phyloP scores from a whole-genome alignment of 2,329 filamentous ascomycete species.

The Fusarium siculi region DNA sequence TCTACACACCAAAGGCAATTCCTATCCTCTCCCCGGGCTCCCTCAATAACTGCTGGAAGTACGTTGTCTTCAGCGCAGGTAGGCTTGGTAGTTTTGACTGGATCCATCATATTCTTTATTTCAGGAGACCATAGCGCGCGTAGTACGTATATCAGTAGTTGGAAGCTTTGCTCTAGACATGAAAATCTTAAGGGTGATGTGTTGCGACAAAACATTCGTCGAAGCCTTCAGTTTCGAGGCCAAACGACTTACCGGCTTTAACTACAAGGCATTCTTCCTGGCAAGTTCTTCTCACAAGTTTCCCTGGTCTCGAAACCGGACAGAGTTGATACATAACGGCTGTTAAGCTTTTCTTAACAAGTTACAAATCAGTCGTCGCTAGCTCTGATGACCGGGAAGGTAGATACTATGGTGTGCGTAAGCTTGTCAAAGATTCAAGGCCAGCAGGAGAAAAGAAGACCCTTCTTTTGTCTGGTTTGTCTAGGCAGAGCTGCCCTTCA shows the following conservation, averaged over 20 bases:
- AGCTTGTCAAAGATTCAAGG: background rate
- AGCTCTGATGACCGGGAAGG: background rate
- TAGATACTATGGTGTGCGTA: background rate
- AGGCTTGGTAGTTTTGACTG: slow-evolving; percentile 60
- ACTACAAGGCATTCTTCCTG: slow-evolving; percentile 4
- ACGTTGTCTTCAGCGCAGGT: slow-evolving; percentile 62
- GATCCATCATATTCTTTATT: slow-evolving; percentile 55
- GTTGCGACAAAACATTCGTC: slow-evolving; percentile 75
- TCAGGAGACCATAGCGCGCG: slow-evolving; percentile 67
- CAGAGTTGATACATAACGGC: background rate
- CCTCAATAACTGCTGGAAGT: slow-evolving; percentile 68
- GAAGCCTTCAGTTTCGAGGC: slow-evolving; percentile 65
- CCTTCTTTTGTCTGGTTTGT: background rate
- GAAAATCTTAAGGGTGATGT: slow-evolving; percentile 70
- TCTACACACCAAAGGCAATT: slow-evolving; percentile 73
- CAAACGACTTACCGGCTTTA: slow-evolving; percentile 72
- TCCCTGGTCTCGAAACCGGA: background rate
- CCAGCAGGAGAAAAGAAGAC: background rate
- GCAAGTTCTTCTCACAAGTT: background rate
- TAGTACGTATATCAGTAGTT: slow-evolving; percentile 69
- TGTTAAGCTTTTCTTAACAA: background rate
- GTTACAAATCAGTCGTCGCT: background rate
- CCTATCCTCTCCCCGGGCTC: slow-evolving; percentile 63
- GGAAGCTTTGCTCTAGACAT: slow-evolving; percentile 68
- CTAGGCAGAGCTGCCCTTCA: background rate